Conservation (phyloP, 345 rosid genomes). For the Pistacia atlantica region DNA sequence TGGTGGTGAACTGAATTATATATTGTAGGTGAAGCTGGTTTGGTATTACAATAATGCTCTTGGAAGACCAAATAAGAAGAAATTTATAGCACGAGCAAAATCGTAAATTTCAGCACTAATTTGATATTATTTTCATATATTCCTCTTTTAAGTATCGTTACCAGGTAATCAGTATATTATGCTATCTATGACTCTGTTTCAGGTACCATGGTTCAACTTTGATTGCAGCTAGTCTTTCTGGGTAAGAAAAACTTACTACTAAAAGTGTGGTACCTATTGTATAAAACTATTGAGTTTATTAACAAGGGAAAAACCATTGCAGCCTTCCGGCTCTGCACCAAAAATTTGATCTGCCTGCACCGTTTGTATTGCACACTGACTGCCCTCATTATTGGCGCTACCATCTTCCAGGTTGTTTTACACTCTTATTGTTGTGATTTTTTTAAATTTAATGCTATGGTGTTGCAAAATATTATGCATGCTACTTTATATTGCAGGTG, state of each 20-base stretch:
- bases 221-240: slow-evolving; percentile 94
- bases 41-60: slow-evolving; percentile 92
- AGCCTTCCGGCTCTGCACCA: slow-evolving; percentile 91
- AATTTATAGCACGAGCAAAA: slow-evolving; percentile 73
- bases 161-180: slow-evolving; percentile 7
- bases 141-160: slow-evolving; percentile 1
- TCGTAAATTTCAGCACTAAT: slow-evolving; percentile 41
- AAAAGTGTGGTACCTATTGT: slow-evolving; percentile 9
- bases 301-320: slow-evolving; percentile 21
- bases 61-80: slow-evolving; percentile 84
- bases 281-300: slow-evolving; percentile 8
- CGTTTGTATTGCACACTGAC: slow-evolving; percentile 88
- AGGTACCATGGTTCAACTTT: slow-evolving; percentile 96
- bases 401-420: slow-evolving; percentile 77
- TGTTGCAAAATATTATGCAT: slow-evolving; percentile 7
- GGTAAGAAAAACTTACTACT: slow-evolving; percentile 42
- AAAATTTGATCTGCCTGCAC: slow-evolving; percentile 94
- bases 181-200: slow-evolving; percentile 22
- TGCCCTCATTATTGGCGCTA: slow-evolving; percentile 99
- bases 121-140: neutral
- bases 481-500: slow-evolving; percentile 55
- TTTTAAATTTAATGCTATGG: neutral
- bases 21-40: slow-evolving; percentile 77
- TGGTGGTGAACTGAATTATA: slow-evolving; percentile 15
- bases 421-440: slow-evolving; percentile 8